A percentile compares a stretch with the other conserved stretches of the same genome.
Conservation (phyloP, 305 asterid species). For the Fraxinus albicans region DNA sequence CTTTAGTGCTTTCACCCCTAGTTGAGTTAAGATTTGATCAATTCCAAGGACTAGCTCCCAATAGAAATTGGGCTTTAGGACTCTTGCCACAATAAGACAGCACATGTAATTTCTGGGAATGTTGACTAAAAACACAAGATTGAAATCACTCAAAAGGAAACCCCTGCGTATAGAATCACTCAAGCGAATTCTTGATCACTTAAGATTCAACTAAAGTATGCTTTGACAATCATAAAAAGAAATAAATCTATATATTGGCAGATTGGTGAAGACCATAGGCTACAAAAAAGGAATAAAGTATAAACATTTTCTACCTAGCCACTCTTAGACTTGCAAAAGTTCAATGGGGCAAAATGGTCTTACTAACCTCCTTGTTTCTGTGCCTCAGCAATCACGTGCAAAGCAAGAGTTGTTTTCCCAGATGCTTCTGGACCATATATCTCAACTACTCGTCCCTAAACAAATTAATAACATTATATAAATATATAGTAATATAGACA, state of each 20-base stretch:
- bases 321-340: background rate
- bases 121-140: background rate
- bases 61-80: background rate
- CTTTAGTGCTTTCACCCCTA: background rate
- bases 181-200: background rate
- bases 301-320: background rate
- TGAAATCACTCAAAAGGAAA: background rate
- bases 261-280: background rate
- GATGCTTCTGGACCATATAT: slow-evolving; percentile 95
- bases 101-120: background rate
- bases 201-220: background rate
- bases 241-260: background rate
- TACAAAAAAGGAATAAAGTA: background rate
- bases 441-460: slow-evolving; percentile 87
- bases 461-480: slow-evolving; percentile 14
- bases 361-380: slow-evolving; percentile 80
- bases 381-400: slow-evolving; percentile 86
- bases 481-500: slow-evolving; percentile 3
- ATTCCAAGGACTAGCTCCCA: background rate
- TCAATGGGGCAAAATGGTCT: background rate
- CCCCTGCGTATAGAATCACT: background rate
- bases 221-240: background rate
- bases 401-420: slow-evolving; percentile 89
- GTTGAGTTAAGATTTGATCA: background rate
- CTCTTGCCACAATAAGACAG: background rate